Evolutionary conservation across 352 stramenopile genomes (phyloP).

Genomic region (Globisporangium takayamanum): DNA sequence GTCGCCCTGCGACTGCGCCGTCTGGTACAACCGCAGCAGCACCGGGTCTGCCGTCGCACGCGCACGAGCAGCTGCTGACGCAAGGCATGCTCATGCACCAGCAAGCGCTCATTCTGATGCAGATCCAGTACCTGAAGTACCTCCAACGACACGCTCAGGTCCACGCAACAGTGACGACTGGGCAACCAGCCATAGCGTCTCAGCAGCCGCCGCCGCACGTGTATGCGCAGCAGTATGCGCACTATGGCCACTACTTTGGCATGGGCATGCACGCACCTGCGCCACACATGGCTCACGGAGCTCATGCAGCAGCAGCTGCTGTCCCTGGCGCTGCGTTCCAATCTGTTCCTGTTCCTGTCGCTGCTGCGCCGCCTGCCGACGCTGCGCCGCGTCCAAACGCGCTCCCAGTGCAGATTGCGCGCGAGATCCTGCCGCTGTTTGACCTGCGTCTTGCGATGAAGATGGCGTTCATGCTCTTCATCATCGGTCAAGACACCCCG

Average conservation of each 20-base stretch:
- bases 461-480: constrained; percentile 87
- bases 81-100: constrained; percentile 76
- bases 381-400: constrained; percentile 13
- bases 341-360: constrained; percentile 11
- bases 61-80: constrained; percentile 29
- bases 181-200: not conserved
- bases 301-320: not conserved
- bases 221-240: constrained; percentile 9
- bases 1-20: constrained; percentile 12
- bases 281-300: constrained; percentile 6
- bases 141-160: constrained; percentile 37
- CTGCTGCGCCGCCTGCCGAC: constrained; percentile 10
- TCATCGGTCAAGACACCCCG: constrained; percentile 81
- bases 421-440: constrained; percentile 53
- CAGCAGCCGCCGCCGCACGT: constrained; percentile 2
- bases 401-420: constrained; percentile 37
- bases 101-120: constrained; percentile 61
- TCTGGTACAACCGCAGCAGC: not conserved
- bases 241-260: constrained; percentile 27
- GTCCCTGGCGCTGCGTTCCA: not conserved
- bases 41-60: constrained; percentile 1
- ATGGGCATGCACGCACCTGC: constrained; percentile 17
- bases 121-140: constrained; percentile 80
- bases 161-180: not conserved
- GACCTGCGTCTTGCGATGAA: constrained; percentile 77